These are phyloP conservation scores for Aspergillus campestris DNA, from an alignment of 495 filamentous ascomycete genomes.

Conservation along the genomic window DNA sequence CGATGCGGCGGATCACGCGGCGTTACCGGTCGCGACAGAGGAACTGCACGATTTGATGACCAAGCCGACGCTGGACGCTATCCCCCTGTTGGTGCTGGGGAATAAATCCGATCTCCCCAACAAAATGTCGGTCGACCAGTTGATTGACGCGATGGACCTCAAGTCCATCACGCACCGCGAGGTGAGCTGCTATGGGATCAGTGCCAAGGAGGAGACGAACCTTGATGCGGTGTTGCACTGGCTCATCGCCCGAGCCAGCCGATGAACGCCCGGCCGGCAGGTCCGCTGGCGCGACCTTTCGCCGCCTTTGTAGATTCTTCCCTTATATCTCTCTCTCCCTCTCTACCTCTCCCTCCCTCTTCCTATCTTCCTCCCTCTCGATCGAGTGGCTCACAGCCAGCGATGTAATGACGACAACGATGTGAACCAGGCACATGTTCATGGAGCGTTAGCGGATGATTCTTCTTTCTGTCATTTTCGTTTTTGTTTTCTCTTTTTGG, in stretches of 20 bases:
- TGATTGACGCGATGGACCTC: slow-evolving; percentile 88
- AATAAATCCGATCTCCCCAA: slow-evolving; percentile 93
- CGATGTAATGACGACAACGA: slow-evolving; percentile 21
- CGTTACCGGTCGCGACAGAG: slow-evolving; percentile 80
- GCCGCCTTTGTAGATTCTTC: slow-evolving; percentile 4
- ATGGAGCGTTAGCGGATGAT: slow-evolving; percentile 2
- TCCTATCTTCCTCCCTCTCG: no score
- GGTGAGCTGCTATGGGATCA: slow-evolving; percentile 98
- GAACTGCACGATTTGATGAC: slow-evolving; percentile 84
- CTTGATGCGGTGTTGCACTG: slow-evolving; percentile 94
- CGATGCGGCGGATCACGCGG: slow-evolving; percentile 74
- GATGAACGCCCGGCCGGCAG: slow-evolving; percentile 11
- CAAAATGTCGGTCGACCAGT: slow-evolving; percentile 83
- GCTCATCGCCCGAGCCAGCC: slow-evolving; percentile 80
- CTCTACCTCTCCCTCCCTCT: slow-evolving; percentile 3
- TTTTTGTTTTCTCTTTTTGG: slow-evolving; percentile 1
- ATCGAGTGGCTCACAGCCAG: slow-evolving; percentile 13
- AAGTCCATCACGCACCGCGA: slow-evolving; percentile 85
- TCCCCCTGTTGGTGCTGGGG: slow-evolving; percentile 90
- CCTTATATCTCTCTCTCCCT: slow-evolving; percentile 3
- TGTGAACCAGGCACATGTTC: slow-evolving; percentile 12
- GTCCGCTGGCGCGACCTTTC: not conserved
- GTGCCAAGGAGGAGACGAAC: slow-evolving; percentile 97
- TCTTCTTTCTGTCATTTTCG: not conserved
- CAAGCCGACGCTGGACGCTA: slow-evolving; percentile 78